phyloP scores from a whole-genome alignment of 2,329 filamentous ascomycete genomes.

The Fusarium azukiicola region DNA sequence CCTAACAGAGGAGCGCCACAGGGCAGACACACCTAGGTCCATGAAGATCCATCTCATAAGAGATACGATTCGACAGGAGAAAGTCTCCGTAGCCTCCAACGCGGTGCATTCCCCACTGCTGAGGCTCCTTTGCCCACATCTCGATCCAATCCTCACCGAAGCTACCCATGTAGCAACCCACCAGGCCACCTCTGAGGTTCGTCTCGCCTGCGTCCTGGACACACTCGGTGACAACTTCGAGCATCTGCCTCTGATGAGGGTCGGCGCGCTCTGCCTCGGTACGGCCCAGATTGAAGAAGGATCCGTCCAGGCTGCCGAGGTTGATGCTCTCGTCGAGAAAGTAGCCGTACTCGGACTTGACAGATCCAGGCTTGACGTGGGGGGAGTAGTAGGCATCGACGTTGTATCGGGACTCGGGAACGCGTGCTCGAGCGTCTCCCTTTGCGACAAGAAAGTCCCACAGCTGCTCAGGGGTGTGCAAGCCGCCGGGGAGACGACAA shows the following conservation, averaged over 20 bases:
- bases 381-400: constrained; percentile 43
- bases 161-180: constrained; percentile 60
- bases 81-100: constrained; percentile 51
- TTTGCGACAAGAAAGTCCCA: constrained; percentile 54
- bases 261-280: constrained; percentile 59
- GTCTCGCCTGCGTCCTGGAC: constrained; percentile 60
- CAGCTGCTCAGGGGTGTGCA: constrained; percentile 43
- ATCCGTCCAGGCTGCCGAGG: constrained; percentile 52
- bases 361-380: constrained; percentile 41
- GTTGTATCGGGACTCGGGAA: constrained; percentile 51
- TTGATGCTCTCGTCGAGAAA: constrained; percentile 55
- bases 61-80: constrained; percentile 57
- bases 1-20: background rate
- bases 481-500: constrained; percentile 50
- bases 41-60: constrained; percentile 65
- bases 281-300: constrained; percentile 53
- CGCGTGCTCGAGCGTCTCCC: constrained; percentile 42
- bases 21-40: constrained; percentile 65
- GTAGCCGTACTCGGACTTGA: constrained; percentile 54
- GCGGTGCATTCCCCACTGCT: constrained; percentile 45
- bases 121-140: constrained; percentile 50
- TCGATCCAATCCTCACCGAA: constrained; percentile 60
- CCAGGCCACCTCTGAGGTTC: constrained; percentile 55
- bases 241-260: constrained; percentile 61
- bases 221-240: constrained; percentile 61